Percentiles rank a stretch among this genome's conserved stretches.
These are phyloP conservation scores for Fraxinus paxiana DNA, from an alignment of 305 asterid genomes.

Conservation along the genomic window DNA sequence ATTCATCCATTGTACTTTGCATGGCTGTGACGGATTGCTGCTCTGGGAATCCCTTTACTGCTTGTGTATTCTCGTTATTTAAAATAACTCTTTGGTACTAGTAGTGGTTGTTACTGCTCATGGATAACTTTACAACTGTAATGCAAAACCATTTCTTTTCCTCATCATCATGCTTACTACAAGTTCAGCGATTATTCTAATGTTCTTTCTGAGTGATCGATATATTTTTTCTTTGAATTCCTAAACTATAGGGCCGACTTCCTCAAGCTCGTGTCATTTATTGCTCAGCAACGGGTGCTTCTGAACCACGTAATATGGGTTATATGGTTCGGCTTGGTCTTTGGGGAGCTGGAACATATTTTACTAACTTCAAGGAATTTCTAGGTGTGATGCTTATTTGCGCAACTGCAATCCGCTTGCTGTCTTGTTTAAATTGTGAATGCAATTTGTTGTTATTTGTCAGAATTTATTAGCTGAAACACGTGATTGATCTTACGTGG, in stretches of 20 bases:
- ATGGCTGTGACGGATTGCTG: background rate
- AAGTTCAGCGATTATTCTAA: background rate
- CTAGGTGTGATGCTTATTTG: slow-evolving; percentile 56
- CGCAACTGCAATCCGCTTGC: slow-evolving; percentile 17
- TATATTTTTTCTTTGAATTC: slow-evolving; percentile 29
- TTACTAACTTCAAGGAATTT: slow-evolving; percentile 66
- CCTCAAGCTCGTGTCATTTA: slow-evolving; percentile 93
- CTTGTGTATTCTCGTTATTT: background rate
- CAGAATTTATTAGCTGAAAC: background rate
- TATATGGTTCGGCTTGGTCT: slow-evolving; percentile 99
- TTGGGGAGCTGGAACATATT: slow-evolving; percentile 98
- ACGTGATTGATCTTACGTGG: background rate
- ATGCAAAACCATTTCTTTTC: background rate
- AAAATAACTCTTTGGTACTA: slow-evolving; percentile 1
- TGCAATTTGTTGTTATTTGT: background rate
- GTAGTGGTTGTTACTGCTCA: slow-evolving; percentile 2
- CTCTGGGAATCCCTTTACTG: background rate
- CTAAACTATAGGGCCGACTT: slow-evolving; percentile 74
- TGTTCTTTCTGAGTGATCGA: slow-evolving; percentile 8
- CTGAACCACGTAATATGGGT: slow-evolving; percentile 98
- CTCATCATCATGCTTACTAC: background rate
- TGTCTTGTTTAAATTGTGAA: slow-evolving; percentile 2
- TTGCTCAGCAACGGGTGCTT: slow-evolving; percentile 99
- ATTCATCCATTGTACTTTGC: background rate
- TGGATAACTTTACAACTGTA: background rate